Evolutionary conservation across 306 rosid genomes (phyloP), one percentile per base, ranked within the genome.

Genomic region (Glycine soja): DNA sequence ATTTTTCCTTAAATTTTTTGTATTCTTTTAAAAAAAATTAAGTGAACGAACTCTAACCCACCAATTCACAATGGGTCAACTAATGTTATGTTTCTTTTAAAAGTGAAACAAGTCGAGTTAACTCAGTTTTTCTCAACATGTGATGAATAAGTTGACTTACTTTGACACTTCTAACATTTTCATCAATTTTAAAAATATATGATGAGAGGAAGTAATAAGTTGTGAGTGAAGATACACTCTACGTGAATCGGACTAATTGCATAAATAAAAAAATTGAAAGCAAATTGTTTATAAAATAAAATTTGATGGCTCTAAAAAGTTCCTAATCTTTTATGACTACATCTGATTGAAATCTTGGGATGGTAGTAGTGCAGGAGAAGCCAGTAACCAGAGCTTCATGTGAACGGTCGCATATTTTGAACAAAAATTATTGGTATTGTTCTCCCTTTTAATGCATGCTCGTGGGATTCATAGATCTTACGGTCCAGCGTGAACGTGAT

Each of bases 301-400:
- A 7, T 43, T 43, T 54, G 14, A n/a, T 19, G 40, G 43, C 43
- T 38, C 5, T 61, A 1, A 61, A 47, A 36, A 24, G 0, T 14
- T 47, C 47, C n/a, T 62, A 54, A 34, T 8, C 43, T 36, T 19
- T 34, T 42, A 51, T 63, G 42, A n/a, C 12, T 53, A 10, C 11
- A 40, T 70, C 59, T 78, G 16, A 75, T 34, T 83, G 63, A 59
- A 30, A 40, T 54, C 83, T 70, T 50, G 70, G 66, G 47, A 70
- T 75, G 68, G 74, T 51, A 85, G 80, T 76, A 87, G 81, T 88
- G 93, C 92, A 89, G 98, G 92, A 54, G 97, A 94, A 62, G 36
- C 76, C 83, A 83, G 85, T 85, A 87, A 76, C 76, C 92, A 87
- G 86, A 77, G 84, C 72, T 87, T 86, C 85, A 81, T 86, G 88